phyloP scores from a whole-genome alignment of 345 rosid genomes.

The Aquilaria sinensis region DNA sequence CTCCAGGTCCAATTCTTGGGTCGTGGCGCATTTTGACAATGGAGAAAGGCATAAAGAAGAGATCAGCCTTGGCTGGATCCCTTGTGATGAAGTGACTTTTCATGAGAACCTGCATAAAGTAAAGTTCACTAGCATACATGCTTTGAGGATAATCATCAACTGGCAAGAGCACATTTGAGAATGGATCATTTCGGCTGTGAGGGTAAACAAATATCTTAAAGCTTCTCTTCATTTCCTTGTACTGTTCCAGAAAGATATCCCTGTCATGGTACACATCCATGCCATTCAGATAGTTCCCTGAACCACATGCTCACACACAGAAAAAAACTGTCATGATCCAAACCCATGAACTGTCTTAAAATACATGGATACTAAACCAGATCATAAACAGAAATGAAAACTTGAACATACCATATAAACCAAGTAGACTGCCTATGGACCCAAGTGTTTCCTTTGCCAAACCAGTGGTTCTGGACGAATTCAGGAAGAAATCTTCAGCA shows the following conservation, averaged over 20 bases:
- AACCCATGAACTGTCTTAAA: no score
- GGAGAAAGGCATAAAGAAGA: slow-evolving; percentile 54
- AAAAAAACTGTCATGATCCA: no score
- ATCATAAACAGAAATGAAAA: no score
- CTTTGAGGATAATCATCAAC: slow-evolving; percentile 10
- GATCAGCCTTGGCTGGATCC: slow-evolving; percentile 37
- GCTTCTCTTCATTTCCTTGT: slow-evolving; percentile 44
- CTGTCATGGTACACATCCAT: slow-evolving; percentile 33
- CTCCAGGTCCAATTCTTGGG: slow-evolving; percentile 27
- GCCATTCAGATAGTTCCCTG: slow-evolving; percentile 25
- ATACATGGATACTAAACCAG: no score
- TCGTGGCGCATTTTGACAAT: slow-evolving; percentile 43
- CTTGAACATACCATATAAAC: slow-evolving; percentile 1
- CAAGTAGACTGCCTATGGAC: slow-evolving; percentile 2
- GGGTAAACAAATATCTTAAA: slow-evolving; percentile 47
- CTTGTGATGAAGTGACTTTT: slow-evolving; percentile 43
- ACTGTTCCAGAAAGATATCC: slow-evolving; percentile 36
- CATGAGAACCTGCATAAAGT: slow-evolving; percentile 43
- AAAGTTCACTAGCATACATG: slow-evolving; percentile 43
- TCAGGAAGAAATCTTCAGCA: neutral
- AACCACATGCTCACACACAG: no score
- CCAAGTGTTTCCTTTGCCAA: neutral
- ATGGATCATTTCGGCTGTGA: slow-evolving; percentile 40
- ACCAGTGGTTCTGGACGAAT: neutral
- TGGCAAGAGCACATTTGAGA: slow-evolving; percentile 35